Evolutionary conservation across 192 early-diverging fungal genomes (phyloP).

Genomic region (Dissophora globulifera): DNA sequence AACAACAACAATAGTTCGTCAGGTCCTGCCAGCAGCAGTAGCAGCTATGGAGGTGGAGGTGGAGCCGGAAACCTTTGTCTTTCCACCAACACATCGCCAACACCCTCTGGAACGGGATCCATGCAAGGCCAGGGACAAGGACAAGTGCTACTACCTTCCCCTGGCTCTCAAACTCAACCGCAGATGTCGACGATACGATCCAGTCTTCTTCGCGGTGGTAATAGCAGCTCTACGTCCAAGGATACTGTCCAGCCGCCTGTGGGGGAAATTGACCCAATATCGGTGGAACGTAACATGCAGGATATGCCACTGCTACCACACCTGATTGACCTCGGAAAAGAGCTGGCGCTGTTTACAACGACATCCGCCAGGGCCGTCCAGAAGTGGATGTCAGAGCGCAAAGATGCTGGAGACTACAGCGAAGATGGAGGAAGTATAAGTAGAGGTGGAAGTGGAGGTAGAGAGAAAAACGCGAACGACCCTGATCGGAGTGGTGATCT

Average conservation of each 20-base stretch:
- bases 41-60: not conserved
- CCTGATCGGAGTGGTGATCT: no score
- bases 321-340: slow-evolving; percentile 43
- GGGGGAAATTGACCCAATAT: slow-evolving; percentile 13
- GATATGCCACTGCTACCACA: slow-evolving; percentile 42
- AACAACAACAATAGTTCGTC: slow-evolving; percentile 5
- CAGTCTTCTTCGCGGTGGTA: no score
- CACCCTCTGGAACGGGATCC: no score
- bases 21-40: not conserved
- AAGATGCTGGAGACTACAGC: no score
- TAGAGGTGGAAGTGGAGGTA: not conserved
- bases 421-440: no score
- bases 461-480: no score
- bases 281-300: slow-evolving; percentile 15
- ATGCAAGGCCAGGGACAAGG: no score
- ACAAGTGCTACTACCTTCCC: no score
- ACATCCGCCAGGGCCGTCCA: slow-evolving; percentile 23
- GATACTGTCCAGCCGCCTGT: slow-evolving; percentile 2
- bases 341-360: slow-evolving; percentile 38
- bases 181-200: no score
- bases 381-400: not conserved
- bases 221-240: not conserved
- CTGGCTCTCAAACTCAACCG: slow-evolving; percentile 20
- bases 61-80: no score
- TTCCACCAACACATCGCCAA: no score